Base-by-base conservation (phyloP, 306 rosid genomes). In the Corylus heterophylla region DNA sequence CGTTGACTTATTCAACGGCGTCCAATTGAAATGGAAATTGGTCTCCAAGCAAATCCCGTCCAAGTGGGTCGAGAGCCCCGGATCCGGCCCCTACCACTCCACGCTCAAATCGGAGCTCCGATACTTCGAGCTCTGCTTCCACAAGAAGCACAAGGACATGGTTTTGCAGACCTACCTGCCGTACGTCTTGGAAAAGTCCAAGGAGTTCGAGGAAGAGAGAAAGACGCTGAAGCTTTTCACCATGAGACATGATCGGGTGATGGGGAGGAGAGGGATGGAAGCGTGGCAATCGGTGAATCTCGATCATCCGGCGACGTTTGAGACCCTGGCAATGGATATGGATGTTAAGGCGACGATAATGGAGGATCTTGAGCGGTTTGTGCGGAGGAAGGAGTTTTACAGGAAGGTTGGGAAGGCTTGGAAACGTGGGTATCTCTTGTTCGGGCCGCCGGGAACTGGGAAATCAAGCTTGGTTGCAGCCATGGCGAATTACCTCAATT, bases 361-460 rank as follows among this genome's bases (percentile, higher is more conserved):
- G 79, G 76, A 74, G 62, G 86, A 83, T 62, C 69, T 83, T 20
- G 69, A 78, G 42, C 52, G 61, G 79, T 83, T 83, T 78, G 79
- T 74, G 56, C 42, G 61, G 73, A 58, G 79, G 52, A 78, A 59
- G 42, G 80, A 78, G 59, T 78, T 56, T 63, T 83, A 83, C 18
- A 71, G 71, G 78, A 79, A 76, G 35, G 83, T 78, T 0, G 83
- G 86, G 44, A 77, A 66, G 31, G 82, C 86, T 31, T 83, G 86
- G 82, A 78, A 78, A 55, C 64, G 86, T 35, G 86, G 83, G 56
- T 78, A 83, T 54, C 66, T 83, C 61, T 66, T 83, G 31, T 67
- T 78, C 62, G 86, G 83, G 22, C 86, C 86, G 7, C 79, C 82
- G 0, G 86, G 80, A 14, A 78, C 86, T 0, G 86, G 83, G 48